Percentiles rank a stretch among this genome's conserved stretches.
phyloP scores from a whole-genome alignment of 768 basidiomycete species.

The Lepiota venenata region DNA sequence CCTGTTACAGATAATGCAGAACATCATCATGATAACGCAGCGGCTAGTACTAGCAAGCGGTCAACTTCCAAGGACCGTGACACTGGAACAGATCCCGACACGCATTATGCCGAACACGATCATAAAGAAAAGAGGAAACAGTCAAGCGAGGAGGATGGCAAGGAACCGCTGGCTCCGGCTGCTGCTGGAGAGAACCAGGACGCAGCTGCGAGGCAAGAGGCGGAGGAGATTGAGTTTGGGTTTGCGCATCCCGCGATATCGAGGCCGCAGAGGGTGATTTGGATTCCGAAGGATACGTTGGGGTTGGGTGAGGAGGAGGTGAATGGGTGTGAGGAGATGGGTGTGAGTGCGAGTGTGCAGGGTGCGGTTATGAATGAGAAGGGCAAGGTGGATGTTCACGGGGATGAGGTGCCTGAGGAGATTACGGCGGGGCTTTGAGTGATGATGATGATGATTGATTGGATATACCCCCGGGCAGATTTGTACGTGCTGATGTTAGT shows the following conservation, averaged over 20 bases:
- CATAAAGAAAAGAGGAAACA: constrained; percentile 12
- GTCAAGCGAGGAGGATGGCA: not conserved
- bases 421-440: not conserved
- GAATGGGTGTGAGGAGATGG: constrained; percentile 55
- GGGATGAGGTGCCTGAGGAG: constrained; percentile 24
- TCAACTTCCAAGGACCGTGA: not conserved
- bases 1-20: constrained; percentile 7
- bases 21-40: not conserved
- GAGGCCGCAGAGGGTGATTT: constrained; percentile 72
- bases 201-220: constrained; percentile 11
- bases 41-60: not conserved
- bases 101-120: not conserved
- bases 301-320: constrained; percentile 57
- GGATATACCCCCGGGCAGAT: no score
- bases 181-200: not conserved
- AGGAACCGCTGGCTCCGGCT: no score
- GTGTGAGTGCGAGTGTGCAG: constrained; percentile 44
- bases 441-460: no score
- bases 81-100: not conserved
- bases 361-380: constrained; percentile 27
- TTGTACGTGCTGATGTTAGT: no score
- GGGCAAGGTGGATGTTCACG: constrained; percentile 35
- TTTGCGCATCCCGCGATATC: constrained; percentile 87
- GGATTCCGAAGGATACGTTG: constrained; percentile 78
- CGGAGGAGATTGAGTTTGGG: constrained; percentile 47